Base-by-base conservation (phyloP, 306 rosid species). In the Dicorynia guianensis region DNA sequence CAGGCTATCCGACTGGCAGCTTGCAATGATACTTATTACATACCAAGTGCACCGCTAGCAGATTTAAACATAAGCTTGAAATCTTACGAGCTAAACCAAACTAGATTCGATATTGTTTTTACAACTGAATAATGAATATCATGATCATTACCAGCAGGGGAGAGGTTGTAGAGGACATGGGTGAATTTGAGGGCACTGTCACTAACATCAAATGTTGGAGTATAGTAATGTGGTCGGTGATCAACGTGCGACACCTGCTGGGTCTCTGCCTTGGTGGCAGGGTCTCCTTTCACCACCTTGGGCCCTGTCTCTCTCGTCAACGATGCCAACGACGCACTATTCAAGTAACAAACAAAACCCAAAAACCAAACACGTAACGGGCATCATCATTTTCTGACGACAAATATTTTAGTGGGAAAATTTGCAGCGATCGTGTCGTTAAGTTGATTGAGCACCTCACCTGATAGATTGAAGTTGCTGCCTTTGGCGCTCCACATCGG, bases 391-490 rank as follows among this genome's bases (percentile, higher is more conserved):
- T 25, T 25, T 25, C 30, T 25, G 2, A 25, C 2, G 30, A 25
- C 30, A 25, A 25, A 2, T 25, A n/a, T n/a, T n/a, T n/a, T n/a
- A n/a, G n/a, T 25, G 30, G 1, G 30, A 2, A 25, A 25, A 25
- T 25, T 25, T 25, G 30, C 30, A 25, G 30, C 30, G 30, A 25
- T 1, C 2, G 30, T 25, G 30, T 25, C 30, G 30, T 25, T 25
- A 1, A 25, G 30, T 25, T 25, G 30, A 25, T 25, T 25, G 11
- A 4, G 39, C 8, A 59, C 0, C 44, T 25, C n/a, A 87, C 93
- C 97, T 91, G 76, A 91, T 91, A 72, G 97, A 91, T 66, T 91
- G 91, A n/a, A 91, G 95, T 66, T 89, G 90, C 74, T 69, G 92
- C 52, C 48, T 70, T 35, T 86, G 94, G 30, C 86, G 85, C 3